Percentiles rank a stretch among this genome's conserved stretches.
phyloP scores from a whole-genome alignment of 805 yeast species.

The Candida verbasci region DNA sequence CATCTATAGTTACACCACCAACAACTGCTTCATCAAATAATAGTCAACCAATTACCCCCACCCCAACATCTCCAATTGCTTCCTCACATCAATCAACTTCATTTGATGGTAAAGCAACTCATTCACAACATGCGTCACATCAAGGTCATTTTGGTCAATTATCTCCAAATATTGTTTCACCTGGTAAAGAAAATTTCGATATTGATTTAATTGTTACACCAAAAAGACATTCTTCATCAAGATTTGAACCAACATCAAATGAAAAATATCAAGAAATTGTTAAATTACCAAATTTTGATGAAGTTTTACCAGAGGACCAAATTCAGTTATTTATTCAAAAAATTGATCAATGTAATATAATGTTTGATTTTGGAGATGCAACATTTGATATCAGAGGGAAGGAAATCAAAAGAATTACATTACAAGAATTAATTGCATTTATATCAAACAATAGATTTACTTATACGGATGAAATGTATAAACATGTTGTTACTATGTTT shows the following conservation, averaged over 20 bases:
- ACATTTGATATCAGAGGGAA: constrained; percentile 89
- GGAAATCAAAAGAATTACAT: constrained; percentile 81
- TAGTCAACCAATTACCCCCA: constrained; percentile 13
- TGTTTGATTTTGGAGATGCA: constrained; percentile 93
- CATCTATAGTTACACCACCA: constrained; percentile 7
- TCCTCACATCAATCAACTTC: constrained; percentile 7
- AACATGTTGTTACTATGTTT: constrained; percentile 85
- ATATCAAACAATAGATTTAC: constrained; percentile 77
- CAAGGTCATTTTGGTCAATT: constrained; percentile 17
- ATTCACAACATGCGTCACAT: constrained; percentile 17
- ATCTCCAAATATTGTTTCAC: constrained; percentile 43
- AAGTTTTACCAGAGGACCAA: constrained; percentile 75
- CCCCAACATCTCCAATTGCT: constrained; percentile 19
- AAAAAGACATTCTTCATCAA: constrained; percentile 85
- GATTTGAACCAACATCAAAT: constrained; percentile 70
- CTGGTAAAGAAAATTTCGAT: constrained; percentile 63
- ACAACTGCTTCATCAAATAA: too few relatives aligned
- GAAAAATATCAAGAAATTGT: constrained; percentile 46
- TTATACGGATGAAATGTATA: constrained; percentile 87
- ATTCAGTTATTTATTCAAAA: constrained; percentile 78
- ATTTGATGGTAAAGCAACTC: constrained; percentile 12
- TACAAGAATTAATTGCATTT: constrained; percentile 86
- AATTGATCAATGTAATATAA: constrained; percentile 88
- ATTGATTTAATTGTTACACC: constrained; percentile 77
- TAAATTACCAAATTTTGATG: constrained; percentile 82